These are phyloP conservation scores for Aspergillus japonicus DNA, from an alignment of 2,329 filamentous ascomycete species.

Conservation along the genomic window DNA sequence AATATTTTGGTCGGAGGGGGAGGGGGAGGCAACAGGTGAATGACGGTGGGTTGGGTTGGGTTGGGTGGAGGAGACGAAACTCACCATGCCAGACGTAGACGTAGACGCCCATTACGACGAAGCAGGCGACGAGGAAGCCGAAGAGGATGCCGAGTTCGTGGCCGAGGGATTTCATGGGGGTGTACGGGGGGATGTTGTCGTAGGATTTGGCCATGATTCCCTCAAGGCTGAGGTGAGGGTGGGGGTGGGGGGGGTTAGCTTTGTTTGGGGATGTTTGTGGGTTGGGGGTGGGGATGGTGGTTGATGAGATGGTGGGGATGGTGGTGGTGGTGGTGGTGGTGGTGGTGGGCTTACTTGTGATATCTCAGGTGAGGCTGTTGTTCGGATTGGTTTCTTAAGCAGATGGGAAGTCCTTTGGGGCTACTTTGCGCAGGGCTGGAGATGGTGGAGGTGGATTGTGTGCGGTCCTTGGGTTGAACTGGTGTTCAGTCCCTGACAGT, in stretches of 20 bases:
- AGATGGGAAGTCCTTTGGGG: too few relatives aligned
- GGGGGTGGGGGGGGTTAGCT: background rate
- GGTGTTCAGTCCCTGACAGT: too few relatives aligned
- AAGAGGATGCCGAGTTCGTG: constrained; percentile 43
- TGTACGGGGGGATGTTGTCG: constrained; percentile 26
- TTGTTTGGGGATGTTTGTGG: background rate
- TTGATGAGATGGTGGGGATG: too few relatives aligned
- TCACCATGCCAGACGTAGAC: constrained; percentile 36
- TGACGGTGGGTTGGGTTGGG: background rate
- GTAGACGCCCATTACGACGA: constrained; percentile 36
- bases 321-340: too few relatives aligned
- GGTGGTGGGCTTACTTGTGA: too few relatives aligned
- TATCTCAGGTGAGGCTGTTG: too few relatives aligned
- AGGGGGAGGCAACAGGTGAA: background rate
- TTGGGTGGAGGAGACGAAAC: constrained; percentile 2
- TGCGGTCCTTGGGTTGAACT: too few relatives aligned
- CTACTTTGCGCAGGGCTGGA: too few relatives aligned
- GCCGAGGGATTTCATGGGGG: constrained; percentile 31
- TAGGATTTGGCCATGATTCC: background rate
- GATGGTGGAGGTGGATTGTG: too few relatives aligned
- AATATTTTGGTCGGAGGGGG: constrained; percentile 17
- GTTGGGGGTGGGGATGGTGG: too few relatives aligned
- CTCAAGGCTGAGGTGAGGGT: background rate
- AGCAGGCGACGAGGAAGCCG: constrained; percentile 35
- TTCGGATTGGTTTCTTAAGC: too few relatives aligned